phyloP scores from a whole-genome alignment of 139 green algal species.

The Coelastrella sp. region DNA sequence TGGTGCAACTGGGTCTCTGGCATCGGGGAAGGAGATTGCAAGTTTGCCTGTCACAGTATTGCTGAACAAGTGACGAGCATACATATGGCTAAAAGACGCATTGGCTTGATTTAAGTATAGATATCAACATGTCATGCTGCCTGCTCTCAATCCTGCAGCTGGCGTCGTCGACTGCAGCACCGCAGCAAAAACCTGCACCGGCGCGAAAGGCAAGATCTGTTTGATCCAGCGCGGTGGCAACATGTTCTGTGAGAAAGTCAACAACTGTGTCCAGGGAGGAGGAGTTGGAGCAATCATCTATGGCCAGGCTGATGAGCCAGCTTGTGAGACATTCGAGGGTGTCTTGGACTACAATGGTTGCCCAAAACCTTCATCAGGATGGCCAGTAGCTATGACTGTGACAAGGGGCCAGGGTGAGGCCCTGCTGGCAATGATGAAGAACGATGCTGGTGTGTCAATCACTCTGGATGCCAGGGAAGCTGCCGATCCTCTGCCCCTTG shows the following conservation, averaged over 20 bases:
- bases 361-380: not conserved
- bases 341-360: not conserved
- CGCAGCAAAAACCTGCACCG: not conserved
- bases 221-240: constrained; percentile 13
- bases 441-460: not conserved
- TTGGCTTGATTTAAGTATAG: too few relatives aligned
- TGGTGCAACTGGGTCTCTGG: not conserved
- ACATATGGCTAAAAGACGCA: not conserved
- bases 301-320: not conserved
- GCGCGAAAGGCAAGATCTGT: constrained; percentile 20
- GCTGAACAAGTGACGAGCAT: not conserved
- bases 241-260: constrained; percentile 18
- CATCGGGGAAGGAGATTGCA: not conserved
- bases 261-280: constrained; percentile 4
- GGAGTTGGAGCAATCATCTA: constrained; percentile 24
- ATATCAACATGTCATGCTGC: not conserved
- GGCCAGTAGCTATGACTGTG: not conserved
- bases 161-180: not conserved
- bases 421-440: not conserved
- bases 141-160: not conserved
- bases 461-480: not conserved
- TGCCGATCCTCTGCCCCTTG: not conserved
- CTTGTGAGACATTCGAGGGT: constrained; percentile 24
- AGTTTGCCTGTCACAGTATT: not conserved
- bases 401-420: not conserved